Percentiles rank a stretch among this genome's conserved stretches.
Evolutionary conservation across 1,284 basidiomycete genomes (phyloP).

Genomic region (Ganoderma meredithae): DNA sequence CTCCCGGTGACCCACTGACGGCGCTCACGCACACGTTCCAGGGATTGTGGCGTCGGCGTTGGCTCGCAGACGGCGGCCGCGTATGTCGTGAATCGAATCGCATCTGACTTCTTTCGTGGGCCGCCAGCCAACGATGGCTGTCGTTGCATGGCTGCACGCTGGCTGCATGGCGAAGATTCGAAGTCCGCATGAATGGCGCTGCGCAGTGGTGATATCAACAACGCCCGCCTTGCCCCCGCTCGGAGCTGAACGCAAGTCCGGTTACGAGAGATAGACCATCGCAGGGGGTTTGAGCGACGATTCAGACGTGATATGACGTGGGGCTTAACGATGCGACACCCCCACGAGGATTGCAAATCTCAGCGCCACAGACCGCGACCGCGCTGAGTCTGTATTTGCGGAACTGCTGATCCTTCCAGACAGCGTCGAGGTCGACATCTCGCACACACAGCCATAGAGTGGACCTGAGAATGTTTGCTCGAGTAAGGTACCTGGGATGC

Average conservation of each 20-base stretch:
- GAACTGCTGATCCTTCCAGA: neutral
- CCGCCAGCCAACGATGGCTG: neutral
- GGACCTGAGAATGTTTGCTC: conserved; percentile 3
- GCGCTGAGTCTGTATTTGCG: neutral
- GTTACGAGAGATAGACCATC: conserved; percentile 5
- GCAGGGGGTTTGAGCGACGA: conserved; percentile 4
- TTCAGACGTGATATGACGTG: neutral
- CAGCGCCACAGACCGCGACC: neutral
- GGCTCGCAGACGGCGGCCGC: neutral
- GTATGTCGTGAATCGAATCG: neutral
- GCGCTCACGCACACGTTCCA: conserved; percentile 2
- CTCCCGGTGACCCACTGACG: neutral
- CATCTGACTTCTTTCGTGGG: neutral
- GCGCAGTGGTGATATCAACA: neutral
- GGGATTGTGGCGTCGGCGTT: conserved; percentile 5
- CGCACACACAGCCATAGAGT: neutral
- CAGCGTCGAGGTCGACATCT: neutral
- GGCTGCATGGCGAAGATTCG: neutral
- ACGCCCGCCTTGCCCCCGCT: neutral
- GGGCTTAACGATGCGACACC: neutral
- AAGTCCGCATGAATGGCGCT: conserved; percentile 3
- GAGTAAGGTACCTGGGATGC: conserved; percentile 5
- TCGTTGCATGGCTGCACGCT: neutral
- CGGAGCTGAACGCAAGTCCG: neutral
- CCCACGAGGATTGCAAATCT: neutral